A percentile compares a stretch with the other conserved stretches of the same genome.
Evolutionary conservation across 2,329 filamentous ascomycete genomes (phyloP).

Genomic region (Cladosporium austrohemisphaericum): DNA sequence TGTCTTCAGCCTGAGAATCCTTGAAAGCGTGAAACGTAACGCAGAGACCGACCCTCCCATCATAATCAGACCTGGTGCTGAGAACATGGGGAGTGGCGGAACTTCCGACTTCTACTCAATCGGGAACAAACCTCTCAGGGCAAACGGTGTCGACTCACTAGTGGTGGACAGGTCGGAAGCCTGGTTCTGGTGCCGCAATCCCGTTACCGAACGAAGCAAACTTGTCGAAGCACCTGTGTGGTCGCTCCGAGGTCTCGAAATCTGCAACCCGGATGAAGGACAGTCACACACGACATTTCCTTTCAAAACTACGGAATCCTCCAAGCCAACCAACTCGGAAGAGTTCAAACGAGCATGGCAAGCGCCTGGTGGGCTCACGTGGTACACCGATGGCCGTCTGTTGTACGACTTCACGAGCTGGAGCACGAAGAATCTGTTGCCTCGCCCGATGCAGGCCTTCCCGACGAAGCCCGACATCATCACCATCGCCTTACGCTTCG

Average conservation of each 20-base stretch:
- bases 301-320: background rate
- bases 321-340: background rate
- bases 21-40: background rate
- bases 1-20: background rate
- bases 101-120: background rate
- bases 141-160: background rate
- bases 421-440: background rate
- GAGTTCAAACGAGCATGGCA: background rate
- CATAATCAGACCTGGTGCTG: background rate
- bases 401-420: background rate
- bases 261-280: background rate
- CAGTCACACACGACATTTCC: background rate
- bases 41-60: background rate
- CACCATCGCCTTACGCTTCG: background rate
- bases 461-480: background rate
- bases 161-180: background rate
- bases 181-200: background rate
- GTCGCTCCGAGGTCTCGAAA: background rate
- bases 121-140: background rate
- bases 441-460: background rate
- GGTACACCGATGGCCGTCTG: background rate
- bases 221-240: background rate
- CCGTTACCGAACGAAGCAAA: background rate
- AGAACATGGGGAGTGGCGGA: background rate
- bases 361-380: background rate